Evolutionary conservation across 371 early-diverging fungal species (phyloP).

Genomic region (Syncephalastrum sp.): DNA sequence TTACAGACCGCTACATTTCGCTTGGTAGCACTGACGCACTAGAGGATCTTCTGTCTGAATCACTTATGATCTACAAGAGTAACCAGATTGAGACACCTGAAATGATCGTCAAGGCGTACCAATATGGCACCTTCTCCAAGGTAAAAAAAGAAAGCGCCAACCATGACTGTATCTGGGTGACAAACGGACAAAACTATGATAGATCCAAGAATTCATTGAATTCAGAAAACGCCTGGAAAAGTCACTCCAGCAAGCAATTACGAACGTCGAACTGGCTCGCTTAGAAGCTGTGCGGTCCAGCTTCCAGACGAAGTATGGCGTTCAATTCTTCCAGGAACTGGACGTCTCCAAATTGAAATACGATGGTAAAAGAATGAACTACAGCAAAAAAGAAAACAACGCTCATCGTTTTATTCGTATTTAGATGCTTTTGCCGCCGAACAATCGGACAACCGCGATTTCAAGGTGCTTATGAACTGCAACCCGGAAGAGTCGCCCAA

Average conservation of each 20-base stretch:
- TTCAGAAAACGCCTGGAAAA: slow-evolving; percentile 70
- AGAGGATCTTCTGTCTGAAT: slow-evolving; percentile 49
- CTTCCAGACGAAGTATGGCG: slow-evolving; percentile 52
- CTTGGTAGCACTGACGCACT: slow-evolving; percentile 58
- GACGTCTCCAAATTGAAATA: slow-evolving; percentile 51
- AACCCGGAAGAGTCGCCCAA: slow-evolving; percentile 36
- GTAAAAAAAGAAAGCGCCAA: slow-evolving; percentile 29
- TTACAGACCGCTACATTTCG: slow-evolving; percentile 63
- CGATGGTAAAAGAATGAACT: slow-evolving; percentile 27
- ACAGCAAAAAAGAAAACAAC: background rate
- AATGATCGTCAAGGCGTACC: slow-evolving; percentile 83
- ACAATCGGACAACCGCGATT: slow-evolving; percentile 65
- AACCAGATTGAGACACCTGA: slow-evolving; percentile 83
- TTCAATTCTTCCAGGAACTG: slow-evolving; percentile 58
- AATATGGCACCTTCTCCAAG: slow-evolving; percentile 86
- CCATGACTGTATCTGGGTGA: too few species aligned
- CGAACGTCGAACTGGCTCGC: slow-evolving; percentile 57
- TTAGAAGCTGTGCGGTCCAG: slow-evolving; percentile 55
- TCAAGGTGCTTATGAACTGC: slow-evolving; percentile 58
- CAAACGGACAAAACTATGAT: too few species aligned
- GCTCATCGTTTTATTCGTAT: background rate
- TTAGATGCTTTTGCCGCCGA: slow-evolving; percentile 25
- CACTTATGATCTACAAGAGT: slow-evolving; percentile 72
- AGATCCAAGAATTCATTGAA: slow-evolving; percentile 82
- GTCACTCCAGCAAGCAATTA: slow-evolving; percentile 72